Evolutionary conservation across 2,329 filamentous ascomycete genomes (phyloP).

Genomic region (Clarireedia homoeocarpa): DNA sequence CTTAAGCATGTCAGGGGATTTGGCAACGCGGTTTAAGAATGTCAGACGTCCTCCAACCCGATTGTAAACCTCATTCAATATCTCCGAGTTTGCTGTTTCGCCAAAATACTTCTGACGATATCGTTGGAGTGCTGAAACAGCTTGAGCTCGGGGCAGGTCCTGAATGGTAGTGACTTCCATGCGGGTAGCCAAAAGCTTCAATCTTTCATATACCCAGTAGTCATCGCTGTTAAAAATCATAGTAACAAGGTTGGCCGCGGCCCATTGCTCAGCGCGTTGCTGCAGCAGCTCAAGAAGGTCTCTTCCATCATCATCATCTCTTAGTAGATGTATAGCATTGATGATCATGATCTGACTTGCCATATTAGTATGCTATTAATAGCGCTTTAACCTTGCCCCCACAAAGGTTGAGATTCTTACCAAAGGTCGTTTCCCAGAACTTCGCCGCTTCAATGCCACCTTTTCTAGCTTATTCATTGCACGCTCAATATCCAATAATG

Average conservation of each 20-base stretch:
- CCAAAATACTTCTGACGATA: slow-evolving; percentile 75
- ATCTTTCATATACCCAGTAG: slow-evolving; percentile 94
- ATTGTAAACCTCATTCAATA: slow-evolving; percentile 74
- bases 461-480: slow-evolving; percentile 98
- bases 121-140: slow-evolving; percentile 66
- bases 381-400: no score
- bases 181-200: slow-evolving; percentile 86
- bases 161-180: slow-evolving; percentile 88
- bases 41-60: slow-evolving; percentile 81
- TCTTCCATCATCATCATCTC: slow-evolving; percentile 87
- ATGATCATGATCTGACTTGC: slow-evolving; percentile 55
- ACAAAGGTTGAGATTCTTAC: slow-evolving; percentile 34
- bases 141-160: slow-evolving; percentile 72
- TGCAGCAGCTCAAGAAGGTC: slow-evolving; percentile 92
- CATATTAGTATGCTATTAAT: no score
- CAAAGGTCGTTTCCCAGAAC: slow-evolving; percentile 55
- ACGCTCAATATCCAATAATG: slow-evolving; percentile 88
- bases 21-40: slow-evolving; percentile 86
- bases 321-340: slow-evolving; percentile 85
- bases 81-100: slow-evolving; percentile 45
- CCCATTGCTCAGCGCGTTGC: slow-evolving; percentile 94
- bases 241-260: slow-evolving; percentile 82
- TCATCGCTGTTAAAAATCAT: slow-evolving; percentile 94
- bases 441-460: slow-evolving; percentile 68
- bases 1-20: slow-evolving; percentile 67